A percentile compares a stretch with the other conserved stretches of the same genome.
Evolutionary conservation across 2,329 filamentous ascomycete genomes (phyloP).

Genomic region (Calonectria pseudoreteaudii): DNA sequence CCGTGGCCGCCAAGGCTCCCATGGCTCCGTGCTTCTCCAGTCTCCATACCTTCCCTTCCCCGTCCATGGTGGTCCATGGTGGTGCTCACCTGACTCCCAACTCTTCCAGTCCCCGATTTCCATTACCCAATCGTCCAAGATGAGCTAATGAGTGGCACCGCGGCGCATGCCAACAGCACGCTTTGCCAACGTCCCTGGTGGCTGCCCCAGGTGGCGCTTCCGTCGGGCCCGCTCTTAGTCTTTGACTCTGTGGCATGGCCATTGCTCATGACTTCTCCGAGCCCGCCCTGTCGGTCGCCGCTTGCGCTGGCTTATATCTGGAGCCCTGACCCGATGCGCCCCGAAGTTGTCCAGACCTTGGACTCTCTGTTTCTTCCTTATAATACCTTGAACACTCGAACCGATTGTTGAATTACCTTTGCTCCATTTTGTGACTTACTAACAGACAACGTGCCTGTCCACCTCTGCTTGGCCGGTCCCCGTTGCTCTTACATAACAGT

Average conservation of each 20-base stretch:
- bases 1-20: slow-evolving; percentile 12
- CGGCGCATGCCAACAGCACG: slow-evolving; percentile 41
- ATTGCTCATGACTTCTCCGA: slow-evolving; percentile 21
- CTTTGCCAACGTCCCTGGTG: slow-evolving; percentile 30
- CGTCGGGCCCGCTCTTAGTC: slow-evolving; percentile 15
- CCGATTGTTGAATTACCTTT: not conserved
- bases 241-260: slow-evolving; percentile 3
- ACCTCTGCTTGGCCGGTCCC: not conserved
- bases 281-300: slow-evolving; percentile 21
- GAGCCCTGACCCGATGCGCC: slow-evolving; percentile 14
- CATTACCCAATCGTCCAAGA: slow-evolving; percentile 59
- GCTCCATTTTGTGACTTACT: not conserved
- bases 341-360: not conserved
- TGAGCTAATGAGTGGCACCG: slow-evolving; percentile 44
- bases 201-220: slow-evolving; percentile 23
- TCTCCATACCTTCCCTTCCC: slow-evolving; percentile 32
- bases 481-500: slow-evolving; percentile 29
- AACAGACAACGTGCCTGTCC: not conserved
- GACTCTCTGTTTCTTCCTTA: slow-evolving; percentile 7
- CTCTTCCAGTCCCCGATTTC: slow-evolving; percentile 56
- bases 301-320: slow-evolving; percentile 25
- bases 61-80: slow-evolving; percentile 31
- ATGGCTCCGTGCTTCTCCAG: slow-evolving; percentile 17
- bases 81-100: slow-evolving; percentile 43
- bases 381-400: not conserved